phyloP scores from a whole-genome alignment of 2,329 filamentous ascomycete species.

The Botryotinia narcissicola region DNA sequence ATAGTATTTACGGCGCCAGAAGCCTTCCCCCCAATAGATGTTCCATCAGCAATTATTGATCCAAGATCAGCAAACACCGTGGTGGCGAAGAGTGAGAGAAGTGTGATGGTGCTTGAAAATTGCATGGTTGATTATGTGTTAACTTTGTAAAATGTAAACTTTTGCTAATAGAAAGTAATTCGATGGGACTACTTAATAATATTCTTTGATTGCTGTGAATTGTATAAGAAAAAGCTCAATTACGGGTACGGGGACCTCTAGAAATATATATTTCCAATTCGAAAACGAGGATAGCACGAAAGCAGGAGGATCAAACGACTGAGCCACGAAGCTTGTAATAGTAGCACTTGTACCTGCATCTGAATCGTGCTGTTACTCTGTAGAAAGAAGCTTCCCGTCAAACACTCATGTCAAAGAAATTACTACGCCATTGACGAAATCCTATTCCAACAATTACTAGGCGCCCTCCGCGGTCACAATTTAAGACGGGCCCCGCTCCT shows the following conservation, averaged over 20 bases:
- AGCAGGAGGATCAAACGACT: conserved; percentile 4
- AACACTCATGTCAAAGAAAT: not conserved
- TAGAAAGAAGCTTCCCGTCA: not conserved
- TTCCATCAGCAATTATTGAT: not conserved
- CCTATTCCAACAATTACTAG: not conserved
- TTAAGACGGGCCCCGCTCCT: not conserved
- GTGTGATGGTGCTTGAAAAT: not conserved
- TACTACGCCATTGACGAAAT: not conserved
- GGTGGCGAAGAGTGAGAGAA: conserved; percentile 4
- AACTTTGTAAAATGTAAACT: not conserved
- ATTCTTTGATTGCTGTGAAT: not conserved
- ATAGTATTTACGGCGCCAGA: not conserved
- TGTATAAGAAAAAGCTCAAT: not conserved
- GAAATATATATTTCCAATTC: not conserved
- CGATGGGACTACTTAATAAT: not conserved
- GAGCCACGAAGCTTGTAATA: not conserved
- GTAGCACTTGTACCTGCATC: not conserved
- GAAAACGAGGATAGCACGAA: not conserved
- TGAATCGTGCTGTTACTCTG: not conserved
- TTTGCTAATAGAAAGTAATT: not conserved
- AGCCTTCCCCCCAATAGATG: not conserved
- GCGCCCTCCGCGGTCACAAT: not conserved
- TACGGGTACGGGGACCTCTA: too few species aligned
- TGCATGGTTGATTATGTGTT: not conserved
- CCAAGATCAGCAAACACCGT: not conserved